A percentile compares a stretch with the other conserved stretches of the same genome.
Evolutionary conservation across 1,284 basidiomycete genomes (phyloP).

Genomic region (Phylloboletellus chloephorus): DNA sequence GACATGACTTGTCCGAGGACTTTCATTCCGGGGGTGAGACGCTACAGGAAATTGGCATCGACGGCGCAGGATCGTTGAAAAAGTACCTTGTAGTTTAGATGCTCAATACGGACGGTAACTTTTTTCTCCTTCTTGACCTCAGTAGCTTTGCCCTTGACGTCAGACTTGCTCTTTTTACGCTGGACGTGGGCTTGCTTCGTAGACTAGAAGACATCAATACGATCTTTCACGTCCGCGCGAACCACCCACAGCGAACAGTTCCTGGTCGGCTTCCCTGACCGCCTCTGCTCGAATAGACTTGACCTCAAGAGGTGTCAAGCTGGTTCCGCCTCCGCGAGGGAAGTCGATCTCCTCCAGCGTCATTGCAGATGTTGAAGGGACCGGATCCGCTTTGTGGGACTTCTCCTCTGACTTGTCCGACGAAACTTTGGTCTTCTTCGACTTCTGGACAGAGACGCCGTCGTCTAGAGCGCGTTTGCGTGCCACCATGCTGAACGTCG

Average conservation of each 20-base stretch:
- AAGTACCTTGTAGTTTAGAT: slow-evolving; percentile 87
- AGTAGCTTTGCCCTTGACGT: slow-evolving; percentile 36
- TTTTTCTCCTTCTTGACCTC: slow-evolving; percentile 26
- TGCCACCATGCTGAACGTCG: slow-evolving; percentile 36
- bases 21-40: slow-evolving; percentile 80
- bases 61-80: not conserved
- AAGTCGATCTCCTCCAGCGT: slow-evolving; percentile 84
- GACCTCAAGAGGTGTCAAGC: slow-evolving; percentile 87
- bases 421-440: slow-evolving; percentile 50
- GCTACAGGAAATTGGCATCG: slow-evolving; percentile 40
- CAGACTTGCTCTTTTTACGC: slow-evolving; percentile 46
- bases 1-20: slow-evolving; percentile 84
- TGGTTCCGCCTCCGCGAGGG: slow-evolving; percentile 83
- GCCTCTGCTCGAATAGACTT: slow-evolving; percentile 84
- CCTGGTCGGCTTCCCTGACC: slow-evolving; percentile 76
- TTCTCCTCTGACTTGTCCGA: slow-evolving; percentile 27
- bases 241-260: slow-evolving; percentile 60
- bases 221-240: slow-evolving; percentile 8
- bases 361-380: slow-evolving; percentile 36
- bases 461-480: slow-evolving; percentile 61
- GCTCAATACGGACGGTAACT: slow-evolving; percentile 73
- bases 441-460: slow-evolving; percentile 38
- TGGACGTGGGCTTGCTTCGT: slow-evolving; percentile 11
- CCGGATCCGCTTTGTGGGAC: slow-evolving; percentile 24
- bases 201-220: slow-evolving; percentile 13